Conservation (phyloP, 441 rosid species). For the Populus hybrid region DNA sequence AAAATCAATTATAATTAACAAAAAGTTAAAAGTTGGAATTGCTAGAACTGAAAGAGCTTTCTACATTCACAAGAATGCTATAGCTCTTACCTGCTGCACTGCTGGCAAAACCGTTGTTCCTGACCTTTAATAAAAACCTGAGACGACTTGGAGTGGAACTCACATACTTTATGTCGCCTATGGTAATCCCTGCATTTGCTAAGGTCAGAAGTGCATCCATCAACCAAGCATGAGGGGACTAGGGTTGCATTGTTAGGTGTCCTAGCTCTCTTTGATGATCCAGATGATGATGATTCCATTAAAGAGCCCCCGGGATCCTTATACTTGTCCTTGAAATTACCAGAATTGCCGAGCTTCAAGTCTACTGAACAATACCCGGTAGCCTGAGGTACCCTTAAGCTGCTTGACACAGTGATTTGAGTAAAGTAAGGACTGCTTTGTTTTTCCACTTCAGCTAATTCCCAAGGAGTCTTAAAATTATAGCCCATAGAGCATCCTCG, state of each 20-base stretch:
- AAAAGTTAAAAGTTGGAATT: not conserved
- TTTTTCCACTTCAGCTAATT: conserved; percentile 18
- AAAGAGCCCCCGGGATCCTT: conserved; percentile 14
- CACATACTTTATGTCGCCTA: conserved; percentile 73
- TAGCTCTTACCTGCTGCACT: conserved; percentile 61
- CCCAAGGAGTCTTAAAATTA: conserved; percentile 25
- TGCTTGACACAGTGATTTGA: conserved; percentile 19
- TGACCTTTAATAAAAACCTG: conserved; percentile 51
- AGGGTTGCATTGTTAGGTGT: conserved; percentile 33
- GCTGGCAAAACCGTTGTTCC: conserved; percentile 75
- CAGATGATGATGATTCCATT: conserved; percentile 54
- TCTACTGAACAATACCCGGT: conserved; percentile 23
- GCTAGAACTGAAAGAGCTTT: not conserved
- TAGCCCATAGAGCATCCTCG: conserved; percentile 28
- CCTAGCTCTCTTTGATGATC: conserved; percentile 46
- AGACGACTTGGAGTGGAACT: conserved; percentile 60
- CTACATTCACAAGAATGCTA: not conserved
- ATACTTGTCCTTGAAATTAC: conserved; percentile 19
- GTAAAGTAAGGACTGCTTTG: conserved; percentile 18
- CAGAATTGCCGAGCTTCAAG: conserved; percentile 29
- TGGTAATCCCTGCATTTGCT: conserved; percentile 65
- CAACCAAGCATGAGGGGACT: conserved; percentile 63
- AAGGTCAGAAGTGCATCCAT: conserved; percentile 65
- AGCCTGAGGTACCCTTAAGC: conserved; percentile 12
- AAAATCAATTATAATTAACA: not conserved